These are phyloP conservation scores for Pseudohyphozyma bogoriensis DNA, from an alignment of 768 basidiomycete genomes.

Conservation along the genomic window DNA sequence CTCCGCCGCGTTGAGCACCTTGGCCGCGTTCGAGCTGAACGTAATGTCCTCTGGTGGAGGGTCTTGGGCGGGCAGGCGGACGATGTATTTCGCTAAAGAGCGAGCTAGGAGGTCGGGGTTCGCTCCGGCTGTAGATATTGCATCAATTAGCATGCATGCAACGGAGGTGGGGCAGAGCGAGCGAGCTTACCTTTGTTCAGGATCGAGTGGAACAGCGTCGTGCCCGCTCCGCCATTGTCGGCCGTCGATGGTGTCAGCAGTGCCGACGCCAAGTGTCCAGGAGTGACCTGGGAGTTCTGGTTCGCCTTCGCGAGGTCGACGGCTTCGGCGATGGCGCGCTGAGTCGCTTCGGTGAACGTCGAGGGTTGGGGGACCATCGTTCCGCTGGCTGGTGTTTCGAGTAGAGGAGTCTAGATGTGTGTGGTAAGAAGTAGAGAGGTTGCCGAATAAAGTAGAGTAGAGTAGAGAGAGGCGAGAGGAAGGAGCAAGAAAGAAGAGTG, in stretches of 20 bases:
- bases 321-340: neutral
- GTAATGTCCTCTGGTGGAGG: constrained; percentile 76
- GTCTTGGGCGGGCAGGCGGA: constrained; percentile 68
- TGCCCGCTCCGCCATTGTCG: neutral
- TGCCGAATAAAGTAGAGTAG: neutral
- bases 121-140: constrained; percentile 72
- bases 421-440: neutral
- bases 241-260: constrained; percentile 57
- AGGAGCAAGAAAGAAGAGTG: neutral
- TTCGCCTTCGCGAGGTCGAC: constrained; percentile 22
- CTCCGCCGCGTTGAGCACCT: constrained; percentile 66
- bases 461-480: neutral
- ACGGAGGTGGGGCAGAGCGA: constrained; percentile 22
- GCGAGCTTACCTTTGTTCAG: constrained; percentile 20
- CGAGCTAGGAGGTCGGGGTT: constrained; percentile 60
- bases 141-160: constrained; percentile 61
- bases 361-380: neutral
- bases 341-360: constrained; percentile 8
- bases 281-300: constrained; percentile 35
- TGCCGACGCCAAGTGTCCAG: constrained; percentile 69
- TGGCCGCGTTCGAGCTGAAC: constrained; percentile 49
- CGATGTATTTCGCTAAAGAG: constrained; percentile 61
- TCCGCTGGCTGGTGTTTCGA: neutral
- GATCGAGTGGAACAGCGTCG: constrained; percentile 8
- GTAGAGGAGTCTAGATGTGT: neutral